A percentile compares a stretch with the other conserved stretches of the same genome.
phyloP scores from a whole-genome alignment of 306 rosid genomes.

The Bauhinia variegata region DNA sequence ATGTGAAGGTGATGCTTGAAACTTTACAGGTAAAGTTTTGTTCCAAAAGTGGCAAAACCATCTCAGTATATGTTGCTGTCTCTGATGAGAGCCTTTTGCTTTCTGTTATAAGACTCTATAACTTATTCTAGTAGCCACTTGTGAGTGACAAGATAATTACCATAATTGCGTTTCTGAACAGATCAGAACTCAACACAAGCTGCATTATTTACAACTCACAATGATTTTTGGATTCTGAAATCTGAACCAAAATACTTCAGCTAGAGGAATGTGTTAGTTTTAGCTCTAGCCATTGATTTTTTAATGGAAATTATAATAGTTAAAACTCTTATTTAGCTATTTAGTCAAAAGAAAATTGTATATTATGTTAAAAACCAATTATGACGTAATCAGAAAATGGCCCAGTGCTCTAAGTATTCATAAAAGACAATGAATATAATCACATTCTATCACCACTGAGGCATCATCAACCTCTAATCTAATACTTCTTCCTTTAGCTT shows the following conservation, averaged over 20 bases:
- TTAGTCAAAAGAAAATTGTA: too few species aligned
- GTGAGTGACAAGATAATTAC: not conserved
- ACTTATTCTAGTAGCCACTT: not conserved
- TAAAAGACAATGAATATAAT: too few species aligned
- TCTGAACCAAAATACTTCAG: not conserved
- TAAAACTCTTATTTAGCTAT: too few species aligned
- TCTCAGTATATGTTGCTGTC: conserved; percentile 14
- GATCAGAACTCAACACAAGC: conserved; percentile 1
- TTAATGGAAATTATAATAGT: too few species aligned
- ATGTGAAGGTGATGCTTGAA: conserved; percentile 2
- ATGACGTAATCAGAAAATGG: too few species aligned
- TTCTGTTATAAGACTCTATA: not conserved
- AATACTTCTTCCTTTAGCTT: too few species aligned
- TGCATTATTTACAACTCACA: conserved; percentile 26
- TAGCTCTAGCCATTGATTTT: too few species aligned
- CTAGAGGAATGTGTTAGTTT: too few species aligned
- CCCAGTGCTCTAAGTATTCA: too few species aligned
- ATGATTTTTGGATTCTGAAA: conserved; percentile 16
- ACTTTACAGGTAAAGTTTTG: conserved; percentile 21
- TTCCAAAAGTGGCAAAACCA: conserved; percentile 13
- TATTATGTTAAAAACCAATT: too few species aligned
- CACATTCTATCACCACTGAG: too few species aligned
- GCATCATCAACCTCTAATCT: too few species aligned
- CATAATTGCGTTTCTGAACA: not conserved
- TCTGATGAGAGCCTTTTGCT: not conserved